phyloP scores from a whole-genome alignment of 1,284 basidiomycete species.

The Trichosporon sp. region DNA sequence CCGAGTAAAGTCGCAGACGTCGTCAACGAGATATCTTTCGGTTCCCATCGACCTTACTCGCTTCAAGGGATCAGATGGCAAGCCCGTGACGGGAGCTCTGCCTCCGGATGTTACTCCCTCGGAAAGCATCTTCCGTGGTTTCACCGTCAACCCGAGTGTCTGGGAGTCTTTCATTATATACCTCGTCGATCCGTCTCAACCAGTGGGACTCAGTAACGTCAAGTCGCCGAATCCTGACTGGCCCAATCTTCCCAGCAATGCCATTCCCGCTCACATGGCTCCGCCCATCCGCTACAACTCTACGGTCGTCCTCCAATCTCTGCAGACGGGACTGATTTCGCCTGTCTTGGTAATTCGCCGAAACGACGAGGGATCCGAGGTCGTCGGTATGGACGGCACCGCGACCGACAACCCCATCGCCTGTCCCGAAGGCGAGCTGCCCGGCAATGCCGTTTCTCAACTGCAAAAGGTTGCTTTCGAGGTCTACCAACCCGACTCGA shows the following conservation, averaged over 20 bases:
- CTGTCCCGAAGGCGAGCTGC: conserved; percentile 74
- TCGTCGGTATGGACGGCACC: conserved; percentile 66
- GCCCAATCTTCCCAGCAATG: conserved; percentile 77
- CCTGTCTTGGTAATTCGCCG: conserved; percentile 89
- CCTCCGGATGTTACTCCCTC: conserved; percentile 15
- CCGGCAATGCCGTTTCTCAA: conserved; percentile 90
- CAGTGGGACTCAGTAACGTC: conserved; percentile 67
- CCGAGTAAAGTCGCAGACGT: conserved; percentile 83
- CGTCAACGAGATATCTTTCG: conserved; percentile 92
- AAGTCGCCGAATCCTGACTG: conserved; percentile 58
- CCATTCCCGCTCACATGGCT: conserved; percentile 55
- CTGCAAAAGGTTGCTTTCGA: conserved; percentile 89
- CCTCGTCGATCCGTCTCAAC: conserved; percentile 60
- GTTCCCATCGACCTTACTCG: conserved; percentile 84
- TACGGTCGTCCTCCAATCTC: conserved; percentile 87
- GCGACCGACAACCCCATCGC: conserved; percentile 24
- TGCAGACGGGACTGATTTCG: conserved; percentile 86
- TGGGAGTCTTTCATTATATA: conserved; percentile 87
- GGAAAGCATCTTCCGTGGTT: conserved; percentile 34
- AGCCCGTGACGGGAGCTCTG: conserved; percentile 65
- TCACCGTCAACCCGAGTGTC: conserved; percentile 49
- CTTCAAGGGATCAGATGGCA: conserved; percentile 84
- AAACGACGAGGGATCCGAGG: conserved; percentile 83
- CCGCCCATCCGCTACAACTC: conserved; percentile 88
- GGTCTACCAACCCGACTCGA: conserved; percentile 59